Evolutionary conservation across 108 stramenopile genomes (phyloP).

Genomic region (Pseudonitzschia delicatissima): DNA sequence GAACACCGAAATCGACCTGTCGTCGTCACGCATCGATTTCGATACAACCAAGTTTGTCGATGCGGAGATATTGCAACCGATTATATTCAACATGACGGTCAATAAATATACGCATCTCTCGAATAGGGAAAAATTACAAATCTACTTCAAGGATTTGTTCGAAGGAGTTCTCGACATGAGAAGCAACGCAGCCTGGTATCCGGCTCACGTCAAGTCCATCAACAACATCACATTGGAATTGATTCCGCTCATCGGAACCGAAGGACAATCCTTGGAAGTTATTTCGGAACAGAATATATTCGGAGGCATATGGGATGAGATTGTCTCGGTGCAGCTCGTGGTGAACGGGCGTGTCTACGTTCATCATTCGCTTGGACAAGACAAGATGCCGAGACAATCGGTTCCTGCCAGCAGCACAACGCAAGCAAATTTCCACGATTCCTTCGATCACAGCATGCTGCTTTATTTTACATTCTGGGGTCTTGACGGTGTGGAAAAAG

Average conservation of each 20-base stretch:
- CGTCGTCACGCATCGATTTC: too few relatives aligned
- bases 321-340: background rate
- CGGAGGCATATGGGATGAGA: background rate
- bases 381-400: too few relatives aligned
- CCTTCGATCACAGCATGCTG: background rate
- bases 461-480: slow-evolving; percentile 6
- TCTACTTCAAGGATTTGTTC: background rate
- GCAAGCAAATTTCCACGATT: background rate
- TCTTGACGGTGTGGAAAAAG: background rate
- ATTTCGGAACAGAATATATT: too few relatives aligned
- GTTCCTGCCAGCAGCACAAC: background rate
- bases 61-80: background rate
- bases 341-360: background rate
- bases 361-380: too few relatives aligned
- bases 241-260: too few relatives aligned
- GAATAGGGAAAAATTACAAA: background rate
- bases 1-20: too few relatives aligned
- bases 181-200: background rate
- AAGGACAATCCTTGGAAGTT: background rate
- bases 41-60: too few relatives aligned
- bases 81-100: background rate
- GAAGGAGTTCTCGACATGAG: background rate
- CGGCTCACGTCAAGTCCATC: background rate
- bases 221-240: background rate
- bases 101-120: background rate